Conservation (phyloP, 306 rosid species). For the Mimosa bimucronata region DNA sequence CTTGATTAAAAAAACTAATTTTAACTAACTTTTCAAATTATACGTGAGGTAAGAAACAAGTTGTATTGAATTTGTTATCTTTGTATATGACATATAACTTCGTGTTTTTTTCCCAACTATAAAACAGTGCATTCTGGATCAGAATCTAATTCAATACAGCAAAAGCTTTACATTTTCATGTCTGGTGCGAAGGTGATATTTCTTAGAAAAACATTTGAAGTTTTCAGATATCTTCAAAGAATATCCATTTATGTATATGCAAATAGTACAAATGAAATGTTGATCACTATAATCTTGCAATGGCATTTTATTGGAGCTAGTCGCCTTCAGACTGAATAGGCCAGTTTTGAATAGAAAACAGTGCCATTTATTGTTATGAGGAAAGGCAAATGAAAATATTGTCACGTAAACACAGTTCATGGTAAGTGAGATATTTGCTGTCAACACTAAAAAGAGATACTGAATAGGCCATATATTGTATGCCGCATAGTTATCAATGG, state of each 20-base stretch:
- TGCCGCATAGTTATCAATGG: constrained; percentile 12
- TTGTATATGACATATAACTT: too few relatives aligned
- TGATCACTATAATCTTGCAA: too few relatives aligned
- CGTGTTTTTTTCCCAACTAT: too few relatives aligned
- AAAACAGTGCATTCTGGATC: not conserved
- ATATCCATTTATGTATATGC: too few relatives aligned
- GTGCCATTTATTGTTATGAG: not conserved
- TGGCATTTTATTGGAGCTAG: not conserved
- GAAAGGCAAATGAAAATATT: not conserved
- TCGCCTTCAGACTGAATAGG: not conserved
- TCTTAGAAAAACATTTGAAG: too few relatives aligned
- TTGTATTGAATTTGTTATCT: too few relatives aligned
- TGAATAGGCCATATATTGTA: too few relatives aligned
- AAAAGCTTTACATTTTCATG: not conserved
- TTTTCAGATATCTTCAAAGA: not conserved
- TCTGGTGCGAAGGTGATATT: not conserved
- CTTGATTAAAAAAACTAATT: too few relatives aligned
- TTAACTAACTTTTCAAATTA: too few relatives aligned
- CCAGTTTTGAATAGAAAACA: not conserved
- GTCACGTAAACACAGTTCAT: not conserved
- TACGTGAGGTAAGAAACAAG: too few relatives aligned
- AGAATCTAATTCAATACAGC: not conserved
- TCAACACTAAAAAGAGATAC: not conserved
- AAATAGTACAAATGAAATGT: too few relatives aligned
- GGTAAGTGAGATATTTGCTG: not conserved